phyloP scores from a whole-genome alignment of 2,329 filamentous ascomycete genomes.

The Penicillium hesseltinei region DNA sequence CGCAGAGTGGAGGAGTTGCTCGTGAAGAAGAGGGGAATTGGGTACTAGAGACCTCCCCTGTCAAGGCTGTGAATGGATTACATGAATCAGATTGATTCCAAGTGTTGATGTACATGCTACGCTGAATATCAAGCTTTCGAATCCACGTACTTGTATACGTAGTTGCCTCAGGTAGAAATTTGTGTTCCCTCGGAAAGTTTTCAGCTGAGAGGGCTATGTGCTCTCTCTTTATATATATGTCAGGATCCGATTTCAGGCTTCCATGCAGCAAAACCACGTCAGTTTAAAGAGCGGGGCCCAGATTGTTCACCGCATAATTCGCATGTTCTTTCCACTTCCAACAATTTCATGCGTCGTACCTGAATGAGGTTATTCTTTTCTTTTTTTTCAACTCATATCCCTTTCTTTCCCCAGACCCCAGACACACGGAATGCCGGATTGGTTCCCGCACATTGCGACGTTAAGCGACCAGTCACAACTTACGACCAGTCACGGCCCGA shows the following conservation, averaged over 20 bases:
- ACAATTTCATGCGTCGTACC: constrained; percentile 11
- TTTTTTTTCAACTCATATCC: not conserved
- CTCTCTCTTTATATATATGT: not conserved
- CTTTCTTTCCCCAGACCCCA: not conserved
- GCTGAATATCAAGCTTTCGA: not conserved
- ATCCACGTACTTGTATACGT: not conserved
- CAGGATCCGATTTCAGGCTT: constrained; percentile 22
- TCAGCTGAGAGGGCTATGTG: constrained; percentile 1
- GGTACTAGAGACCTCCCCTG: constrained; percentile 36
- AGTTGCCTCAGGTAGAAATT: not conserved
- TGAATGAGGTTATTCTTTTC: constrained; percentile 13
- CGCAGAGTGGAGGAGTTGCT: constrained; percentile 42
- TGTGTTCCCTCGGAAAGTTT: not conserved
- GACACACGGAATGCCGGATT: not conserved
- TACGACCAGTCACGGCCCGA: constrained; percentile 22
- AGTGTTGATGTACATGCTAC: constrained; percentile 12
- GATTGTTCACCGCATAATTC: constrained; percentile 18
- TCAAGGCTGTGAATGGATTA: constrained; percentile 31
- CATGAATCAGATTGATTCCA: constrained; percentile 10
- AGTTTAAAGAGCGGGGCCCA: constrained; percentile 14
- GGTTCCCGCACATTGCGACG: constrained; percentile 2
- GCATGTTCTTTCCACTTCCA: constrained; percentile 2
- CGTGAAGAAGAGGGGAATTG: constrained; percentile 43
- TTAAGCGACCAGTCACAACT: constrained; percentile 21
- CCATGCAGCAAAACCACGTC: constrained; percentile 31